These are phyloP conservation scores for Cladosporium sp. DNA, from an alignment of 2,329 filamentous ascomycete species.

Conservation along the genomic window DNA sequence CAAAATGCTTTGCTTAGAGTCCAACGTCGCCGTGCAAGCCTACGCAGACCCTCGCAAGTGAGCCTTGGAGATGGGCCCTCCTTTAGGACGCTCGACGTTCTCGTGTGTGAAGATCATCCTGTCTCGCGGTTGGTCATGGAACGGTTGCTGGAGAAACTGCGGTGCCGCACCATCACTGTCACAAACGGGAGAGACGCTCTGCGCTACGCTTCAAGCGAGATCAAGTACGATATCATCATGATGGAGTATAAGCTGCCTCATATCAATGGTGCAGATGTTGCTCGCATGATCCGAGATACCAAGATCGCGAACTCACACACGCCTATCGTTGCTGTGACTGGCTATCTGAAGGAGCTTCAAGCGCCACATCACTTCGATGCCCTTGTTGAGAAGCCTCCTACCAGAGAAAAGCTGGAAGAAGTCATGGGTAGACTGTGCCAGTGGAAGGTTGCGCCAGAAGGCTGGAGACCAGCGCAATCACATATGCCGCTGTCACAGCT, in stretches of 20 bases:
- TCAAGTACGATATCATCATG: conserved; percentile 98
- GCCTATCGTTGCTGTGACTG: conserved; percentile 92
- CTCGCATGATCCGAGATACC: conserved; percentile 95
- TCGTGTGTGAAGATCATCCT: conserved; percentile 97
- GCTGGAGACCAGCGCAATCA: conserved; percentile 41
- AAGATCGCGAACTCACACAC: conserved; percentile 93
- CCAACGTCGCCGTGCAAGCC: conserved; percentile 89
- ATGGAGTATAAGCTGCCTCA: conserved; percentile 95
- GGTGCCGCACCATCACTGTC: conserved; percentile 89
- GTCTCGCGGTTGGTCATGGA: conserved; percentile 99
- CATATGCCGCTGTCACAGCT: conserved; percentile 58
- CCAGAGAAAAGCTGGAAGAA: conserved; percentile 83
- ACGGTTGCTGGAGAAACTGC: conserved; percentile 88
- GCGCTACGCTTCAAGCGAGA: conserved; percentile 89
- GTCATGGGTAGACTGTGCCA: conserved; percentile 83
- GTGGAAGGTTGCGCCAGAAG: conserved; percentile 77
- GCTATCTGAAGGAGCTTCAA: conserved; percentile 95
- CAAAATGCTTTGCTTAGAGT: conserved; percentile 87
- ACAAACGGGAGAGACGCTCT: conserved; percentile 87
- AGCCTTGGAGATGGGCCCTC: conserved; percentile 76
- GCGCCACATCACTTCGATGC: conserved; percentile 95
- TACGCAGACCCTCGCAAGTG: conserved; percentile 88
- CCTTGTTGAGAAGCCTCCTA: conserved; percentile 94
- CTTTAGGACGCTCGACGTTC: conserved; percentile 85
- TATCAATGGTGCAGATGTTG: conserved; percentile 91